phyloP scores from a whole-genome alignment of 1,284 basidiomycete genomes.

The Boletus semigastroideus region DNA sequence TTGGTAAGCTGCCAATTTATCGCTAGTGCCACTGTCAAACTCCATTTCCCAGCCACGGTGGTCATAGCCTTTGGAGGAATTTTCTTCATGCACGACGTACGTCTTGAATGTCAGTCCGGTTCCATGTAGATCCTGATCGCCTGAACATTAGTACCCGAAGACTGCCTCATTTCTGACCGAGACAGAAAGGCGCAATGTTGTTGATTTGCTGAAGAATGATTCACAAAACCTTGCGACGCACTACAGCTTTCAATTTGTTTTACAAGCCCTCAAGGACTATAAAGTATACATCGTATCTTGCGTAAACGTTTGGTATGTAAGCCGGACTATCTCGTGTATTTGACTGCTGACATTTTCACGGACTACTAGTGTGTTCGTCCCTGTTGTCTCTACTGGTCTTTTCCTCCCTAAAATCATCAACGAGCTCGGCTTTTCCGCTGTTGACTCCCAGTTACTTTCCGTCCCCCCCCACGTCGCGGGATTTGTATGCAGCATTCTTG shows the following conservation, averaged over 20 bases:
- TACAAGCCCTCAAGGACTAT: conserved; percentile 42
- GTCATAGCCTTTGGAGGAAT: neutral
- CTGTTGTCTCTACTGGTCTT: neutral
- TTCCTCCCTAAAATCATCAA: neutral
- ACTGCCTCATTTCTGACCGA: conserved; percentile 4
- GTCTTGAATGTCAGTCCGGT: neutral
- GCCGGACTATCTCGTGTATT: neutral
- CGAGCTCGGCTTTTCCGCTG: neutral
- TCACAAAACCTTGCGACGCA: conserved; percentile 12
- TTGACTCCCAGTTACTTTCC: neutral
- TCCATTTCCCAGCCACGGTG: neutral
- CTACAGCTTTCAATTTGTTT: conserved; percentile 37
- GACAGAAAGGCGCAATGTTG: neutral
- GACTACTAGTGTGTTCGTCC: neutral
- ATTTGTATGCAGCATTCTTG: neutral
- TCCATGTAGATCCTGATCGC: neutral
- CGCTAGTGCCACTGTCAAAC: neutral
- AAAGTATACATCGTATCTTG: conserved; percentile 43
- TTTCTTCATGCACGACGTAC: neutral
- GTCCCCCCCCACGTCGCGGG: neutral
- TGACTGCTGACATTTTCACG: conserved; percentile 5
- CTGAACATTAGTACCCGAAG: neutral
- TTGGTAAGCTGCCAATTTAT: neutral
- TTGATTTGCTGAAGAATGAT: conserved; percentile 2
- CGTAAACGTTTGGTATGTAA: conserved; percentile 41